Evolutionary conservation across 345 rosid species (phyloP).

Genomic region (Boechera divaricarpa): DNA sequence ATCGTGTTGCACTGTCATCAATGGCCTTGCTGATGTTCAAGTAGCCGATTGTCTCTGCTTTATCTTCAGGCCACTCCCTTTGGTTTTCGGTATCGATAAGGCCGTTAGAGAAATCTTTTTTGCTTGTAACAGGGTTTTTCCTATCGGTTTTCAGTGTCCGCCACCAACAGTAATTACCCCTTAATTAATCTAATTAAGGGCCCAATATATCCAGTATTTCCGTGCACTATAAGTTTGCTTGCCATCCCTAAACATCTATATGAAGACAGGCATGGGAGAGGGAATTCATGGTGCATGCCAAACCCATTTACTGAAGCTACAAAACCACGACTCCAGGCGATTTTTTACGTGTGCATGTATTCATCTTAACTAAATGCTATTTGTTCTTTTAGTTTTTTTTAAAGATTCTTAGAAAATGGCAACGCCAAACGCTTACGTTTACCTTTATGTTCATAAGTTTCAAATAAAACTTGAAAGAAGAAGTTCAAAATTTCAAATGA

Average conservation of each 20-base stretch:
- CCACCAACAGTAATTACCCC: slow-evolving; percentile 18
- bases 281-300: background rate
- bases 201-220: slow-evolving; percentile 2
- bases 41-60: slow-evolving; percentile 43
- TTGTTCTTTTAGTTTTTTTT: too few species aligned
- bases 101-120: slow-evolving; percentile 34
- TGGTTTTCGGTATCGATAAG: slow-evolving; percentile 23
- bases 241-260: background rate
- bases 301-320: background rate
- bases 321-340: background rate
- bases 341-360: background rate
- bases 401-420: too few species aligned
- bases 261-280: background rate
- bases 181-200: background rate
- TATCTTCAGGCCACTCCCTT: slow-evolving; percentile 33
- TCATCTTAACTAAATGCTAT: background rate
- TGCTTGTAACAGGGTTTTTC: slow-evolving; percentile 38
- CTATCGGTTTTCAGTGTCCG: slow-evolving; percentile 46
- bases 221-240: slow-evolving; percentile 8
- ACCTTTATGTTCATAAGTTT: too few species aligned
- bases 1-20: slow-evolving; percentile 26
- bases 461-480: too few species aligned
- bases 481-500: too few species aligned
- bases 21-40: slow-evolving; percentile 29
- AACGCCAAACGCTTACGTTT: too few species aligned